These are phyloP conservation scores for Irpex lacteus DNA, from an alignment of 1,284 basidiomycete genomes.

Conservation along the genomic window DNA sequence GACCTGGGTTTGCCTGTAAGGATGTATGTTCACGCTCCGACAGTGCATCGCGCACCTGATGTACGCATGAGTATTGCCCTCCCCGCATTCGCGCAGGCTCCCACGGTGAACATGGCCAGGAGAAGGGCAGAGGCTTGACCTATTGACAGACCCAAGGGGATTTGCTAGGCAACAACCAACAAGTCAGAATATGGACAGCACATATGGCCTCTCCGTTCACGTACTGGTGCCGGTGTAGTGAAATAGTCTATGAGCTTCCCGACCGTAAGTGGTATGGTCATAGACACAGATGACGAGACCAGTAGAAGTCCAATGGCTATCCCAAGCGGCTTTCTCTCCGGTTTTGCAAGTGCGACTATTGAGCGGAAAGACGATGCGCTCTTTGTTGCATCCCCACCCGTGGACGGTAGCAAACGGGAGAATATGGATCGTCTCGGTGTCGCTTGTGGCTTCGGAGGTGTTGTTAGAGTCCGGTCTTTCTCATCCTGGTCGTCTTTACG, in stretches of 20 bases:
- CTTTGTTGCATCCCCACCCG: constrained; percentile 30
- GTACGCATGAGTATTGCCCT: constrained; percentile 90
- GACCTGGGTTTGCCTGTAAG: constrained; percentile 49
- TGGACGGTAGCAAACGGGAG: constrained; percentile 36
- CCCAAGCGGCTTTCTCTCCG: constrained; percentile 72
- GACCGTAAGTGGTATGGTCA: constrained; percentile 89
- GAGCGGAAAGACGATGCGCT: constrained; percentile 68
- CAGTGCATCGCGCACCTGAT: constrained; percentile 42
- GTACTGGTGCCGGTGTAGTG: constrained; percentile 64
- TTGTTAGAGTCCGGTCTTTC: not conserved
- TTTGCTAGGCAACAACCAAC: constrained; percentile 44
- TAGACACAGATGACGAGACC: constrained; percentile 77
- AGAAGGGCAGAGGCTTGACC: constrained; percentile 80
- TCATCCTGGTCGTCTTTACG: not conserved
- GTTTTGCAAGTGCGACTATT: constrained; percentile 72
- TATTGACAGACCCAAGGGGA: constrained; percentile 75
- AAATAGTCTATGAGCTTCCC: constrained; percentile 94
- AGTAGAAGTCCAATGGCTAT: constrained; percentile 69
- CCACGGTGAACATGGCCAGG: constrained; percentile 80
- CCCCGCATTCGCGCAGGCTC: constrained; percentile 86
- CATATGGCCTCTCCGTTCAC: constrained; percentile 26
- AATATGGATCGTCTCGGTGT: constrained; percentile 35
- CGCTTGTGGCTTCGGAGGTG: not conserved
- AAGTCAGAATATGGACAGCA: constrained; percentile 15
- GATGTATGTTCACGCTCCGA: not conserved